Base-by-base conservation (phyloP, 176 grass and related monocot genomes). In the Avena atlantica region DNA sequence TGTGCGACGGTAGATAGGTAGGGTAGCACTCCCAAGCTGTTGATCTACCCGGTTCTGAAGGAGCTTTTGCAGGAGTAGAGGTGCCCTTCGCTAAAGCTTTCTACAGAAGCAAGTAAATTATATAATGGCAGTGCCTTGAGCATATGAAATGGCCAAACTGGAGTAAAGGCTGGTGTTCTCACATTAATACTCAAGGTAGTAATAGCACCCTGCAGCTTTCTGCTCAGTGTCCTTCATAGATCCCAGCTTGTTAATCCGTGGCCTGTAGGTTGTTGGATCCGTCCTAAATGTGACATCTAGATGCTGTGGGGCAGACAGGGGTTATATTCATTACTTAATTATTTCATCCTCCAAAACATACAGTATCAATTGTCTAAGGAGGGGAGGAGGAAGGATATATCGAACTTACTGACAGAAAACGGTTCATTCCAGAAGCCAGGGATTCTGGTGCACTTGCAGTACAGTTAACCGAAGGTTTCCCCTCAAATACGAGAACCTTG, bases 221-320 rank as follows among this genome's bases (percentile, higher is more conserved):
- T 97, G 94, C 72, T 92, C 92, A 59, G 83, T 84, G 73, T 97
- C 94, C 78, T 94, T 94, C 13, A 74, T 91, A 31, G 94, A 97
- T 0, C 91, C 94, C 34, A 97, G 79, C 81, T 97, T 97, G 83
- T 97, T 94, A 87, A 94, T 97, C 44, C 90, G 88, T 70, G 92
- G 94, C 83, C 90, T 87, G 76, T 92, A 92, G 15, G 91, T 97
- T 67, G 94, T 97, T 57, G 92, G 92, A 91, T 97, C 94, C 83
- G 83, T 89, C 48, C 92, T 90, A 84, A 97, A 97, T 9, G 92
- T 97, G 59, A 97, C 84, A 88, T 91, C 92, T 52, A 97, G 85
- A 89, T 89, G 92, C 92, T 93, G 78, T 19, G 0, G 37, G 59
- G 61, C 3, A 14, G 23, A 27, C 4, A 27, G 61, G 24, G 61